Base-by-base conservation (phyloP, 352 stramenopile species). In the Phytophthora pluvialis region DNA sequence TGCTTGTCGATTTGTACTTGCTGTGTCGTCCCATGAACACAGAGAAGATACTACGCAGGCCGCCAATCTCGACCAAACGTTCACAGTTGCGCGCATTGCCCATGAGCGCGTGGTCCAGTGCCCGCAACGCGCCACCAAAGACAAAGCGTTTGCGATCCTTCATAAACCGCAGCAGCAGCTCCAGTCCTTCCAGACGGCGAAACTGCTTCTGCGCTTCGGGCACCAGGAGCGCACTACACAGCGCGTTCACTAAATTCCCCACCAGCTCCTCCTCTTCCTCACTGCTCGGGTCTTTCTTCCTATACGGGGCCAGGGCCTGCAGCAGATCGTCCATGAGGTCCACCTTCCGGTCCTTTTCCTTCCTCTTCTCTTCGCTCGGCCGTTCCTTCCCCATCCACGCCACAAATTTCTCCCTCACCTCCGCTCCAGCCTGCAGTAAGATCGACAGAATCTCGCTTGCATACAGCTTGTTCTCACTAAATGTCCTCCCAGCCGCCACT, bases 281-380 rank as follows among this genome's bases (percentile, higher is more conserved):
- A 48, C 40, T 79, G 21, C 43, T 45, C 1, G 94, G 90, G 49
- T 97, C 80, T 47, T 78, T 81, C 62, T 97, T 97, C 25, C 94
- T 77, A 75, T 96, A 98, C 36, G 77, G 70, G 15, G 91, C 91
- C 40, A 98, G 67, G 3, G 85, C 83, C 72, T 97, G 90, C 16
- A 99, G 73, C 7, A 99, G 68, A 13, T 84, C 73, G 70, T 99
- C 96, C 66, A 99, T 87, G 6, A 94, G 78, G 70, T 99, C 81
- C 43, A 72, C 59, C 15, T 72, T 70, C 11, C 12, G 25, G 2
- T 53, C 42, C 2, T 59, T 70, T 15, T 61, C 53, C 21, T 72
- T 44, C 8, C 18, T 55, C 45, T 48, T 53, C 26, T 68, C 51
- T 29, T 72, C 61, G 25, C 49, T 58, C 5, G 48, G 59, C 33